Base-by-base conservation (phyloP, 2,329 filamentous ascomycete genomes). In the Hypocreales sp. region DNA sequence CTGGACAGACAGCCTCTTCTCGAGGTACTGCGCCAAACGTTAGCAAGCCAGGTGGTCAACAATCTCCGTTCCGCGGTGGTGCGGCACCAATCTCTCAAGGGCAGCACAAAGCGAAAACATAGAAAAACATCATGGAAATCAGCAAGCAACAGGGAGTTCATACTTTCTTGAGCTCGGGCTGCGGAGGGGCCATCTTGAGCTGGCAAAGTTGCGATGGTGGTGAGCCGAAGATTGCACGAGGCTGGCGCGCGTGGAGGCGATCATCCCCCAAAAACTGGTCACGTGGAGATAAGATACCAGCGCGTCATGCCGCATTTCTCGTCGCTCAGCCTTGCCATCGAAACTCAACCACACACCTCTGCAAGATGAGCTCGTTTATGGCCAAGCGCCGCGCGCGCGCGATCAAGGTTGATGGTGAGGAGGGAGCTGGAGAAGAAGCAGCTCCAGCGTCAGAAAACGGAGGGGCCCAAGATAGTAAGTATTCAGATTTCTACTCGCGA, bases 91-190 rank as follows among this genome's bases (percentile, higher is more conserved):
- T n/a, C n/a, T n/a, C n/a, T n/a, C n/a, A n/a, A n/a, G n/a, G n/a
- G n/a, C n/a, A n/a, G n/a, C n/a, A n/a, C n/a, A n/a, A n/a, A n/a
- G n/a, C n/a, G n/a, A n/a, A n/a, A n/a, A n/a, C n/a, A n/a, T n/a
- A n/a, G n/a, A n/a, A n/a, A n/a, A n/a, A n/a, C n/a, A n/a, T n/a
- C n/a, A n/a, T n/a, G n/a, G 13, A 20, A 7, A 8, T 18, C 5
- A 14, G n/a, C 5, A 18, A 13, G 5, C 7, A 5, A 4, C 15
- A 25, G 8, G 7, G 6, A 11, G 8, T 21, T 3, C 28, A 15
- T 59, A 92, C 90, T 75, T 95, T 98, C 63, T 95, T 98, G 37
- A 98, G 72, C 64, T 98, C 92, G 46, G 90, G 90, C 61, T 95
- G 90, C 53, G 90, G 86, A 75, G 92, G 87, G 61, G 90, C 83